Conservation (phyloP, 2,329 filamentous ascomycete species). For the Rhynchosporium agropyri region DNA sequence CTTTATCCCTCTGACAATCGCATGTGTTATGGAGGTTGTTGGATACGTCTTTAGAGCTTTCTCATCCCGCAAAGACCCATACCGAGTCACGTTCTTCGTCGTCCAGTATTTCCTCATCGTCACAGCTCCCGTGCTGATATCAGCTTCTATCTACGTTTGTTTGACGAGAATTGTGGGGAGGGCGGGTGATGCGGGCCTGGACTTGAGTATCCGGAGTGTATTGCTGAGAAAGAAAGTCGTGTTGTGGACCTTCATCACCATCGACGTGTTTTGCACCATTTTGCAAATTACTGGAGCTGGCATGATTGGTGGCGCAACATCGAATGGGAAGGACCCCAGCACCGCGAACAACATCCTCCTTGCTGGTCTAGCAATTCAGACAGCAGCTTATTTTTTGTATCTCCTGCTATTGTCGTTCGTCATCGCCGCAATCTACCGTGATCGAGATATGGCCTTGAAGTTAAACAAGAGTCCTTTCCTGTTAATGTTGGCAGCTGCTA, state of each 20-base stretch:
- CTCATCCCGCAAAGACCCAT: slow-evolving; percentile 54
- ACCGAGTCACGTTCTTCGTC: slow-evolving; percentile 58
- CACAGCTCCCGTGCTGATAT: slow-evolving; percentile 59
- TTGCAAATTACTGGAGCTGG: slow-evolving; percentile 58
- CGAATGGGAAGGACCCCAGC: slow-evolving; percentile 52
- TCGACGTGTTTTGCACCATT: slow-evolving; percentile 56
- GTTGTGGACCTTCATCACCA: slow-evolving; percentile 55
- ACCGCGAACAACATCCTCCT: slow-evolving; percentile 58
- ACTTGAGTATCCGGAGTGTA: slow-evolving; percentile 30
- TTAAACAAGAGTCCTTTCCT: slow-evolving; percentile 46
- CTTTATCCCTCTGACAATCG: slow-evolving; percentile 50
- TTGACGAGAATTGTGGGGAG: slow-evolving; percentile 52
- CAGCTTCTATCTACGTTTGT: slow-evolving; percentile 58
- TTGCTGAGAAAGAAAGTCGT: slow-evolving; percentile 50
- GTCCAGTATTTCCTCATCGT: slow-evolving; percentile 65
- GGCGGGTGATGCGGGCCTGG: slow-evolving; percentile 28
- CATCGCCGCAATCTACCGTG: slow-evolving; percentile 28
- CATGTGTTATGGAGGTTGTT: slow-evolving; percentile 46
- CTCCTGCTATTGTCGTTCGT: slow-evolving; percentile 41
- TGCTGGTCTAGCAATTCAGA: slow-evolving; percentile 57
- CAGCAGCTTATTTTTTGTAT: slow-evolving; percentile 54
- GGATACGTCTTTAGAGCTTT: slow-evolving; percentile 54
- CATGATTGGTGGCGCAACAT: slow-evolving; percentile 53
- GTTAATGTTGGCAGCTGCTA: slow-evolving; percentile 48
- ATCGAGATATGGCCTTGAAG: neutral